phyloP scores from a whole-genome alignment of 345 rosid genomes.

The rapeseed (Brassica napus) region Da-Ae NC_063452.1:38098501-38099000 shows the following conservation, averaged over 20 bases:
- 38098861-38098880: conserved; percentile 69
- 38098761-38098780: conserved; percentile 85
- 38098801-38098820: background rate
- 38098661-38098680: conserved; percentile 62
- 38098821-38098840: background rate
- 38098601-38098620: background rate
- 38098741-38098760: conserved; percentile 94
- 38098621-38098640: background rate
- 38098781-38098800: conserved; percentile 14
- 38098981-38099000: conserved; percentile 97
- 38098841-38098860: conserved; percentile 6
- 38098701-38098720: conserved; percentile 80
- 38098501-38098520: conserved; percentile 62
- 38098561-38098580: conserved; percentile 5
- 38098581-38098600: background rate
- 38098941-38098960: conserved; percentile 92
- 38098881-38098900: conserved; percentile 91
- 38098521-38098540: conserved; percentile 78
- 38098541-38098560: conserved; percentile 63
- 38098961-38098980: conserved; percentile 75
- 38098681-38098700: conserved; percentile 85
- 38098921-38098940: conserved; percentile 85
- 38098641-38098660: conserved; percentile 70
- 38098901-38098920: conserved; percentile 93
- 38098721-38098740: conserved; percentile 97